Base-by-base conservation (phyloP, 176 grass and related monocot genomes). In the Rhynchospora breviuscula region DNA sequence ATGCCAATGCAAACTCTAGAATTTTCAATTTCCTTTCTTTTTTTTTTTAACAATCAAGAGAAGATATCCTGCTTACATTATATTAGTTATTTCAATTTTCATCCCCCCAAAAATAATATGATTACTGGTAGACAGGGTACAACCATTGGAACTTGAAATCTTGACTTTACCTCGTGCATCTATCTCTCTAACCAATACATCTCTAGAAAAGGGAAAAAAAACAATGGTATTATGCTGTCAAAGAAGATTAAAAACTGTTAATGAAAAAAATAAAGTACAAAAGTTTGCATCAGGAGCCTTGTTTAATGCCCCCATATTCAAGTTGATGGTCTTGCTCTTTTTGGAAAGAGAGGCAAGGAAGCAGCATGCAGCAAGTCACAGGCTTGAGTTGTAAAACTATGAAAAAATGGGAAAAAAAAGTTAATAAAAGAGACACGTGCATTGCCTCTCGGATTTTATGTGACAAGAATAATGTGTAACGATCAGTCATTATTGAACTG, bases 121-220 rank as follows among this genome's bases (percentile, higher is more conserved):
- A 52, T 18, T 43, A 51, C 19, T 13, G 51, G 14, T 60, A 85
- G 48, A 7, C 43, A 77, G 6, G 5, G 47, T 61, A 78, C 80
- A 43, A 25, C 25, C 70, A 64, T 85, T 48, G 69, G 68, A 64
- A 85, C 83, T 85, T 85, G 83, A 85, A 78, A 19, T 26, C 53
- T 85, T 78, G 83, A 85, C 83, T 63, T 63, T 85, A 40, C 25
- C 67, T 85, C 57, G 15, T 35, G 26, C 33, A 43, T 61, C 53
- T 59, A 29, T 80, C 51, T 21, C 11, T 8, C 53, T 9, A 71
- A 45, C 22, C 56, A n/a, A 59, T n/a, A 59, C 56, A 59, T 59
- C 10, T 58, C 17, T 59, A 59, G 56, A 18, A 59, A 58, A 58
- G 15, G 17, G 13, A 57, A 17, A 57, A 15, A 57, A 57, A 59